A percentile compares a stretch with the other conserved stretches of the same genome.
phyloP scores from a whole-genome alignment of 192 early-diverging fungal genomes.

The Linnemannia exigua region DNA sequence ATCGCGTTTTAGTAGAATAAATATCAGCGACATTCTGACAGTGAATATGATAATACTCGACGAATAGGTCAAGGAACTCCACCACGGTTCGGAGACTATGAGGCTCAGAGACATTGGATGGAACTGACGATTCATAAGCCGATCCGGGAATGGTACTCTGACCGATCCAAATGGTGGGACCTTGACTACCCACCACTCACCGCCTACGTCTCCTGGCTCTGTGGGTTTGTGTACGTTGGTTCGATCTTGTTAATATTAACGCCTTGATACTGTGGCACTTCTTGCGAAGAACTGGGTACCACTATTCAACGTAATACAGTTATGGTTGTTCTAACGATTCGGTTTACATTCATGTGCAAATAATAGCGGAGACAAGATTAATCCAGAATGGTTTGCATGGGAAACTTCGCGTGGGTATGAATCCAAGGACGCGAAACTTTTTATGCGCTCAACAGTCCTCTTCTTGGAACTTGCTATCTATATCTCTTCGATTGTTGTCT shows the following conservation, averaged over 20 bases:
- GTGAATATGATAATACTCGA: neutral
- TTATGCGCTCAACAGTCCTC: slow-evolving; percentile 90
- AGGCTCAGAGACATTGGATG: slow-evolving; percentile 99
- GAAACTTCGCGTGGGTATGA: slow-evolving; percentile 90
- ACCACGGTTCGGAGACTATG: slow-evolving; percentile 96
- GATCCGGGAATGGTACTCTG: slow-evolving; percentile 87
- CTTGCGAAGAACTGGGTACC: neutral
- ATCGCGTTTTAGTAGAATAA: slow-evolving; percentile 6
- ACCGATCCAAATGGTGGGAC: slow-evolving; percentile 93
- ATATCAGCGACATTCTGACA: too few species aligned
- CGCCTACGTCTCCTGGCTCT: slow-evolving; percentile 92
- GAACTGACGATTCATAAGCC: slow-evolving; percentile 91
- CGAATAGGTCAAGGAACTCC: slow-evolving; percentile 69
- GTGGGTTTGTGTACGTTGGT: slow-evolving; percentile 77
- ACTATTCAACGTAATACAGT: neutral
- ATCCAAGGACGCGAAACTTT: slow-evolving; percentile 80
- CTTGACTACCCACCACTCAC: slow-evolving; percentile 98
- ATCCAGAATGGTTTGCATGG: slow-evolving; percentile 90
- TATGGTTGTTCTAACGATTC: neutral
- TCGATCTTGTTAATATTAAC: neutral
- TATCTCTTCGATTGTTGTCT: slow-evolving; percentile 81
- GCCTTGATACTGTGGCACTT: neutral
- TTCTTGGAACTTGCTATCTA: slow-evolving; percentile 83
- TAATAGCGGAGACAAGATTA: slow-evolving; percentile 77
- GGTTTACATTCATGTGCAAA: neutral